Percentiles rank a stretch among this genome's conserved stretches.
These are phyloP conservation scores for Mycena latifolia DNA, from an alignment of 768 basidiomycete genomes.

Conservation along the genomic window DNA sequence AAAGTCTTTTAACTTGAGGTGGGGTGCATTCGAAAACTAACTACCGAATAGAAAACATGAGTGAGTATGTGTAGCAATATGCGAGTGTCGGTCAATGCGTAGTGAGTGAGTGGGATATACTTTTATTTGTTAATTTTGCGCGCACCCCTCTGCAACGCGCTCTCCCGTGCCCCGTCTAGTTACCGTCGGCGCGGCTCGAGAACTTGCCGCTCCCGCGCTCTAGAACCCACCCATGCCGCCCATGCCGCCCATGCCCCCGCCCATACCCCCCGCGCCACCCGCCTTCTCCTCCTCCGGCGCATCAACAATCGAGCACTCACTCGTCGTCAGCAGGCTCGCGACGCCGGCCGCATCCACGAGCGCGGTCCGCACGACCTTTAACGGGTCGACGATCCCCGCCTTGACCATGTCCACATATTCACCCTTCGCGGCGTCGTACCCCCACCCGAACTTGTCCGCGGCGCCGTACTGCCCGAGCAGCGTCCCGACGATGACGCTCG, in stretches of 20 bases:
- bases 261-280: slow-evolving; percentile 72
- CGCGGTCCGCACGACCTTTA: slow-evolving; percentile 96
- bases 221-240: slow-evolving; percentile 45
- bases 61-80: neutral
- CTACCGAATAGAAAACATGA: neutral
- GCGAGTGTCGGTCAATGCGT: neutral
- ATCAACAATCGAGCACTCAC: slow-evolving; percentile 93
- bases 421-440: slow-evolving; percentile 93
- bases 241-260: slow-evolving; percentile 57
- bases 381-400: slow-evolving; percentile 93
- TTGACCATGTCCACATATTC: slow-evolving; percentile 97
- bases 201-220: slow-evolving; percentile 42
- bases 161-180: neutral
- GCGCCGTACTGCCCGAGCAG: slow-evolving; percentile 77
- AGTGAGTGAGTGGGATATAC: slow-evolving; percentile 6
- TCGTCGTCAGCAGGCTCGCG: slow-evolving; percentile 93
- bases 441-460: slow-evolving; percentile 85
- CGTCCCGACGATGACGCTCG: slow-evolving; percentile 92
- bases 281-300: slow-evolving; percentile 84
- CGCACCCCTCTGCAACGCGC: neutral
- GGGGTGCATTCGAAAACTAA: slow-evolving; percentile 2
- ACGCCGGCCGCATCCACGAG: slow-evolving; percentile 94
- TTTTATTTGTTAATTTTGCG: slow-evolving; percentile 1
- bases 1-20: neutral
- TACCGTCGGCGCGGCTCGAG: slow-evolving; percentile 5